Evolutionary conservation across 2,329 filamentous ascomycete species (phyloP), one percentile per base, ranked within the genome.

Genomic region (Fusarium sp.): DNA sequence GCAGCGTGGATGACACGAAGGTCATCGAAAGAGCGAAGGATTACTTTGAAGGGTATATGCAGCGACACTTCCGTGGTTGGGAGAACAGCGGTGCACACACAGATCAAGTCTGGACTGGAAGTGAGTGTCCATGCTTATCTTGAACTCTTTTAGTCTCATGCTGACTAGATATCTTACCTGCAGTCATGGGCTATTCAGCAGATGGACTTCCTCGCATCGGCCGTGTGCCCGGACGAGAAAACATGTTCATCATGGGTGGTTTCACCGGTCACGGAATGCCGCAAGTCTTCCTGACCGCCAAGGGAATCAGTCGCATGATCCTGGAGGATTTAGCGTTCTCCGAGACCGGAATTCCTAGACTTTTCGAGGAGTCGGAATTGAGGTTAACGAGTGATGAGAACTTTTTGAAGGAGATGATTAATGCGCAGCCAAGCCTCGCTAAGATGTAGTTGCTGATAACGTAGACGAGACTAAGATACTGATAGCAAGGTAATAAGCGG

Each of bases 41-140:
- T 31, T 85, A 88, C 74, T 89, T 87, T 69, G 80, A 85, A 28
- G 80, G 80, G 1, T 87, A 86, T 61, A 88, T 88, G 83, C 84
- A 85, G 67, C 77, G 81, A 10, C 82, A 82, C 54, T 88, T 88
- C 62, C 77, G 69, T 2, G 87, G 87, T 1, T 89, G 87, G 87
- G 84, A 87, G 54, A 72, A 83, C 7, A 84, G 79, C 26, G 79
- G 78, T 9, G 84, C 61, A 2, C 14, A 8, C 7, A 49, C 44
- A 8, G 42, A 33, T 10, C 35, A 49, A 22, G n/a, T 60, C n/a
- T 60, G 61, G 61, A 63, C 61, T 11, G 54, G 54, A n/a, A 63
- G 61, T 60, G 17, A 49, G 61, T 10, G 6, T 20, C 44, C 28
- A 4, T 12, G 12, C 6, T 17, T 2, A 7, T 9, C 17, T 24